These are phyloP conservation scores for Microcyclospora tardicrescens DNA, from an alignment of 2,329 filamentous ascomycete species.

Conservation along the genomic window DNA sequence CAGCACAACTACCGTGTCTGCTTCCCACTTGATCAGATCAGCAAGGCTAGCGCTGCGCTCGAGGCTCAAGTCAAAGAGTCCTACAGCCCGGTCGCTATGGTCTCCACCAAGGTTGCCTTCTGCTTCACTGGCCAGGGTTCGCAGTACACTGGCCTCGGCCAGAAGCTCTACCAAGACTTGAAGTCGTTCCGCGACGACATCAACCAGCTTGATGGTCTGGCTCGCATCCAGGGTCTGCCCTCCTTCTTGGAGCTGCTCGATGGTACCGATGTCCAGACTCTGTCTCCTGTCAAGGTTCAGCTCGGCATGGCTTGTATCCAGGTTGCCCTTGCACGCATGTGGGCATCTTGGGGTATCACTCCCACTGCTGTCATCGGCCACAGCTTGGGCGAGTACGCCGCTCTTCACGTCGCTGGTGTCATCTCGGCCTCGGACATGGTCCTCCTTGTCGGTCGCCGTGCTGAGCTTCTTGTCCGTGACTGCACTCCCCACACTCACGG, in stretches of 20 bases:
- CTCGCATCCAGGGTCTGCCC: conserved; percentile 33
- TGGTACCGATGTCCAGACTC: conserved; percentile 35
- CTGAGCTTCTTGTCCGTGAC: conserved; percentile 49
- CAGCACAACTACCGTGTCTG: conserved; percentile 42
- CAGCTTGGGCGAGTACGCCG: conserved; percentile 62
- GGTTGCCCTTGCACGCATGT: conserved; percentile 40
- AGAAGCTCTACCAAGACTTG: conserved; percentile 38
- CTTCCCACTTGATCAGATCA: conserved; percentile 34
- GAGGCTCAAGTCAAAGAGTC: conserved; percentile 36
- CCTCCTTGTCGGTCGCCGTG: conserved; percentile 56
- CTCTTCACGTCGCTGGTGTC: conserved; percentile 57
- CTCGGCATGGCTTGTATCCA: conserved; percentile 42
- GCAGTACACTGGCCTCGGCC: conserved; percentile 38
- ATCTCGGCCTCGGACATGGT: conserved; percentile 59
- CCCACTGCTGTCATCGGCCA: conserved; percentile 41
- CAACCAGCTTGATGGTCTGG: conserved; percentile 36
- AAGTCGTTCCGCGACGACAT: conserved; percentile 37
- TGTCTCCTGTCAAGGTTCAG: conserved; percentile 40
- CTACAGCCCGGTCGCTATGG: conserved; percentile 41
- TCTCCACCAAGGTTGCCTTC: conserved; percentile 38
- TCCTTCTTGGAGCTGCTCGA: conserved; percentile 38
- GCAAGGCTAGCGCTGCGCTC: conserved; percentile 33
- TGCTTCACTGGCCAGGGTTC: conserved; percentile 42
- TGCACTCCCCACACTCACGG: conserved; percentile 55
- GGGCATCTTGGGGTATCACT: conserved; percentile 41